Base-by-base conservation (phyloP, 2,329 filamentous ascomycete genomes). In the Cercospora zeae-maydis region DNA sequence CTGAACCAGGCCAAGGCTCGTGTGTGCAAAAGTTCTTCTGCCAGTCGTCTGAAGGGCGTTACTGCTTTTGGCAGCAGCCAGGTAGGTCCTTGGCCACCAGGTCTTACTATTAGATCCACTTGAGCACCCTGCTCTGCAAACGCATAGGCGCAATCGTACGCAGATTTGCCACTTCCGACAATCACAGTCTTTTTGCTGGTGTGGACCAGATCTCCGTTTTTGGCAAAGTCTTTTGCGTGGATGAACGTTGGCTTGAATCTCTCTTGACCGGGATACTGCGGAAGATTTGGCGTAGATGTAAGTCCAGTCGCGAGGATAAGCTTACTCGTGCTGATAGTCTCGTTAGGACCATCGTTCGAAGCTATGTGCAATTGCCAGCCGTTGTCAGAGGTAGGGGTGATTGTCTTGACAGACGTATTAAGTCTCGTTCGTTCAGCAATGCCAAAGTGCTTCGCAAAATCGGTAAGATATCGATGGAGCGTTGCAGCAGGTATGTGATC, bases 281-380 rank as follows among this genome's bases (percentile, higher is more conserved):
- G 54, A 10, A 57, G 9, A 27, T 57, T 57, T 8, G 54, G 54
- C 19, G 16, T 45, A 5, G 54, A 57, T 16, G 54, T 57, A 33
- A 57, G 30, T 9, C 54, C 54, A 45, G 54, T 57, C 27, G 54
- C 54, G 4, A 57, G 19, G 39, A 57, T 57, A 9, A 57, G n/a
- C 36, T 45, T 57, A 16, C 19, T 45, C n/a, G 19, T 39, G 21
- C 8, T 36, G 16, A 39, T 21, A 24, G 33, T 27, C 16, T 16
- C 33, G 9, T 13, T 27, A 14, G 54, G 11, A 24, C n/a, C 36
- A 13, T 45, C 21, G 27, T 3, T 31, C n/a, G 54, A 57, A 4
- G 16, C 14, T 8, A 57, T 16, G 8, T 45, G 9, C n/a, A 57
- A 39, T 14, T 45, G 36, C 54, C 54, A 57, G 2, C 54, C 54